Evolutionary conservation across 2,329 filamentous ascomycete species (phyloP), one percentile per base, ranked within the genome.

Genomic region (Sporothrix schenckii): DNA sequence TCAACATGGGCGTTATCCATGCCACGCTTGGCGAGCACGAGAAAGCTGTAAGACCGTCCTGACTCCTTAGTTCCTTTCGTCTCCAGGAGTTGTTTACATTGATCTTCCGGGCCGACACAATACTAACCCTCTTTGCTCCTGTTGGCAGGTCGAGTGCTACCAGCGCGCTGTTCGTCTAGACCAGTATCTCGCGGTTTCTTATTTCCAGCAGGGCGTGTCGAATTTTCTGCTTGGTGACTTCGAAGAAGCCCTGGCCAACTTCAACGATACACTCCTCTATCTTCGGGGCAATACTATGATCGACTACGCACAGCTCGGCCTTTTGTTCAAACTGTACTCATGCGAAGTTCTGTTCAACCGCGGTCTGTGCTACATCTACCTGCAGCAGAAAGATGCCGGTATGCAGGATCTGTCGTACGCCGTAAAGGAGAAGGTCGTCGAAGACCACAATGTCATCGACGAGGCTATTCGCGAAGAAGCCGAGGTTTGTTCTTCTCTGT

Each of bases 311-410:
- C 95, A 99, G 80, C 82, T 99, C 65, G 95, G 95, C 24, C 87
- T 99, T 58, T 91, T 96, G 71, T 99, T 98, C 84, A 97, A 97
- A 80, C 84, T 99, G 13, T 98, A 94, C 80, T 97, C 95, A 1
- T 99, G 95, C 82, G 95, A 99, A 78, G 94, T 97, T 2, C 85
- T 99, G 34, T 99, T 99, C 85, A 99, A 99, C 80, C 90, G 95
- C 68, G 95, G 95, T 71, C 85, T 99, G 71, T 98, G 95, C 82
- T 98, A 97, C 82, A 97, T 98, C 77, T 98, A 98, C 78, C 86
- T 98, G 41, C 92, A 97, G 78, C 93, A 98, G 80, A 92, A 91
- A 80, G 92, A 96, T 14, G 88, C 91, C 1, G 95, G 95, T 75
- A 88, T 99, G 86, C 91, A 95, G 79, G 95, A 99, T 83, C 84